Evolutionary conservation across 2,329 filamentous ascomycete genomes (phyloP).

Genomic region (Neocucurbitaria cava): DNA sequence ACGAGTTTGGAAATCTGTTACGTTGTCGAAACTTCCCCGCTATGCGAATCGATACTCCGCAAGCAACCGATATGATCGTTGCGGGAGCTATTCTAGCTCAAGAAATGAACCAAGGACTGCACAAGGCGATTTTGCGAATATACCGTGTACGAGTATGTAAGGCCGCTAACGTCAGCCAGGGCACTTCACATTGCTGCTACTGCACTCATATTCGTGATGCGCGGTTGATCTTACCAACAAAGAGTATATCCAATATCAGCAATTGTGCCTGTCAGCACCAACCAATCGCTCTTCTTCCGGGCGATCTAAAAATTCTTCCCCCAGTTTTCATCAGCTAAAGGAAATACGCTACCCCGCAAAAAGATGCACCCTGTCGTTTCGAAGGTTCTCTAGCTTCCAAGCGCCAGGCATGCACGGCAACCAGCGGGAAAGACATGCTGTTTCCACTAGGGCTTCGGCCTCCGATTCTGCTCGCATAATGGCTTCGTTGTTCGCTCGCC

Average conservation of each 20-base stretch:
- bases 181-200: neutral
- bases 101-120: slow-evolving; percentile 28
- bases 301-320: slow-evolving; percentile 10
- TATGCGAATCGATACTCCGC: slow-evolving; percentile 35
- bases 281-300: slow-evolving; percentile 5
- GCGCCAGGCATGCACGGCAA: slow-evolving; percentile 13
- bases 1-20: slow-evolving; percentile 43
- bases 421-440: slow-evolving; percentile 21
- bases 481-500: slow-evolving; percentile 17
- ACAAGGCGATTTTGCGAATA: slow-evolving; percentile 15
- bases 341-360: slow-evolving; percentile 45
- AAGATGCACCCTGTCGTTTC: slow-evolving; percentile 28
- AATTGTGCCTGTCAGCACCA: slow-evolving; percentile 2
- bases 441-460: slow-evolving; percentile 22
- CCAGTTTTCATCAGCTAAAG: slow-evolving; percentile 39
- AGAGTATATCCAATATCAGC: slow-evolving; percentile 2
- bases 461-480: slow-evolving; percentile 25
- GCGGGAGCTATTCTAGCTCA: slow-evolving; percentile 43
- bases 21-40: slow-evolving; percentile 48
- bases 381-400: slow-evolving; percentile 14
- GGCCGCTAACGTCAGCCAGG: slow-evolving; percentile 1
- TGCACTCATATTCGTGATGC: neutral
- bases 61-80: slow-evolving; percentile 22
- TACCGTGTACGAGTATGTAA: slow-evolving; percentile 3
- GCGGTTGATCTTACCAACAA: neutral